Evolutionary conservation across 192 early-diverging fungal species (phyloP).

Genomic region (Linnemannia schmuckeri): DNA sequence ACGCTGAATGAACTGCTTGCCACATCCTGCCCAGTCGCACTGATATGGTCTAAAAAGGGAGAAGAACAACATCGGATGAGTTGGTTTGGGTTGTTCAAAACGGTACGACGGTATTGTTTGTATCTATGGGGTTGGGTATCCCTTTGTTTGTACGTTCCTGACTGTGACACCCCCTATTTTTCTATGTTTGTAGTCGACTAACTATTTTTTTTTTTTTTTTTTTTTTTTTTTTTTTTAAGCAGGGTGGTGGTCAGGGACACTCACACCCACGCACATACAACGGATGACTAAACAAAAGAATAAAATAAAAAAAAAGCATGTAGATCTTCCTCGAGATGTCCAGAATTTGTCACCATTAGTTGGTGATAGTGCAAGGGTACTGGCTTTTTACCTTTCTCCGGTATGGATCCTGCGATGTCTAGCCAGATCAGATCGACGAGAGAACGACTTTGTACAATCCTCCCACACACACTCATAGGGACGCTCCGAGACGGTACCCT

Average conservation of each 20-base stretch:
- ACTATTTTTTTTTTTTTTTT: neutral
- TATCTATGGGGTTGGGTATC: slow-evolving; percentile 5
- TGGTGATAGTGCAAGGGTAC: neutral
- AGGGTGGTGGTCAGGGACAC: neutral
- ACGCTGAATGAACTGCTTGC: slow-evolving; percentile 84
- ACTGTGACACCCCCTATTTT: neutral
- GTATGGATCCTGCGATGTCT: slow-evolving; percentile 83
- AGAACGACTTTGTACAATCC: slow-evolving; percentile 77
- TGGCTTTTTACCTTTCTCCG: slow-evolving; percentile 65
- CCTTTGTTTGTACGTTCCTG: neutral
- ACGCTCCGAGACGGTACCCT: slow-evolving; percentile 55
- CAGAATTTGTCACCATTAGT: neutral
- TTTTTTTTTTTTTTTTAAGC: neutral
- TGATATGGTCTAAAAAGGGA: slow-evolving; percentile 63
- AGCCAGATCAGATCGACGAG: slow-evolving; percentile 78
- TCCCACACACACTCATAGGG: slow-evolving; percentile 70
- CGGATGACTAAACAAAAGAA: neutral
- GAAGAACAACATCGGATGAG: neutral
- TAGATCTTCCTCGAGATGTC: neutral
- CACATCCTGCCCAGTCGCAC: slow-evolving; percentile 74
- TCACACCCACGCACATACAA: neutral
- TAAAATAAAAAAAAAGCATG: neutral
- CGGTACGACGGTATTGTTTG: neutral
- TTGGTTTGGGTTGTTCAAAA: neutral
- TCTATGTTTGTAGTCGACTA: neutral